Conservation (phyloP, 1,139 yeast species). For the Wickerhamomyces sp. region DNA sequence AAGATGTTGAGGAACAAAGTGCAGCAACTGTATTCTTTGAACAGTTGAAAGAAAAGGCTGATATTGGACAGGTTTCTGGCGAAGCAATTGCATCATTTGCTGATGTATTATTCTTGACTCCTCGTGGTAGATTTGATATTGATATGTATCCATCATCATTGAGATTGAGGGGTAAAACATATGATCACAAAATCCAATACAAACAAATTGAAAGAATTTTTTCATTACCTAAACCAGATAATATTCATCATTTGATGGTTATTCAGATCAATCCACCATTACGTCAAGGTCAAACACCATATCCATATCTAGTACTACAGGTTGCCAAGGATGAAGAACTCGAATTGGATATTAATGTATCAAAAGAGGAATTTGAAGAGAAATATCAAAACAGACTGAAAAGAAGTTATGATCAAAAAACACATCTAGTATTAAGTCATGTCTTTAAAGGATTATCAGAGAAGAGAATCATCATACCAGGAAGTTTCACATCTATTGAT, state of each 20-base stretch:
- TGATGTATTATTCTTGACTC: conserved; percentile 89
- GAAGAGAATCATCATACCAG: conserved; percentile 80
- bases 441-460: conserved; percentile 89
- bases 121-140: conserved; percentile 97
- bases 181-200: conserved; percentile 93
- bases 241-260: conserved; percentile 79
- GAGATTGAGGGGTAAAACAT: conserved; percentile 94
- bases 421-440: conserved; percentile 85
- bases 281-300: conserved; percentile 93
- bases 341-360: conserved; percentile 82
- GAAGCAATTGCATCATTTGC: conserved; percentile 95
- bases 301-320: conserved; percentile 88
- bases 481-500: conserved; percentile 69
- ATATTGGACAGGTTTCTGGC: conserved; percentile 92
- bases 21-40: conserved; percentile 88
- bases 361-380: conserved; percentile 73
- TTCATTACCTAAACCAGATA: conserved; percentile 92
- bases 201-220: conserved; percentile 87
- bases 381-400: conserved; percentile 76
- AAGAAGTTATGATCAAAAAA: conserved; percentile 73
- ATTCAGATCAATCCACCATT: conserved; percentile 93
- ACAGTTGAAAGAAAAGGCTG: conserved; percentile 90
- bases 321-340: conserved; percentile 86
- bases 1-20: conserved; percentile 52
- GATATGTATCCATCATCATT: conserved; percentile 88